These are phyloP conservation scores for Aureobasidium sp. DNA, from an alignment of 2,329 filamentous ascomycete genomes.

Conservation along the genomic window DNA sequence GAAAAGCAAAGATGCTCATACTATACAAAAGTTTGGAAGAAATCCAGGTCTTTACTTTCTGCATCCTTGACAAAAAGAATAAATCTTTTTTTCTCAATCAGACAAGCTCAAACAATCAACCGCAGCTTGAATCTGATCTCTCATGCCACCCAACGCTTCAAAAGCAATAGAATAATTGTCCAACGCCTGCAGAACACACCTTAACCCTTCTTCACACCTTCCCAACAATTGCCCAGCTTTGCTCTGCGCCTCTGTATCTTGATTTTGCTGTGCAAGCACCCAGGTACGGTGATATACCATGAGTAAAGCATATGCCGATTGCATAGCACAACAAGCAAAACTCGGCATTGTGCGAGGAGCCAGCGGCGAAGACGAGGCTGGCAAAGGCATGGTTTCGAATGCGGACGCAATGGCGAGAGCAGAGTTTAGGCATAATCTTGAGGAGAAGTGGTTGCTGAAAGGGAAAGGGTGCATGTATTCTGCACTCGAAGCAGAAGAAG, in stretches of 20 bases:
- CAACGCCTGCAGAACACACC: constrained; percentile 15
- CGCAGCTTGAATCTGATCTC: constrained; percentile 11
- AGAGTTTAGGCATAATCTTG: constrained; percentile 45
- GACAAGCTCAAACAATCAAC: constrained; percentile 5
- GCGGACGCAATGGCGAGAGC: constrained; percentile 43
- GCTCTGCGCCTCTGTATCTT: neutral
- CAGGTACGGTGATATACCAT: constrained; percentile 32
- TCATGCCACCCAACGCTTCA: constrained; percentile 21
- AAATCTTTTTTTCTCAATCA: neutral
- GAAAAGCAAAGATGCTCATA: neutral
- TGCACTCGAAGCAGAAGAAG: neutral
- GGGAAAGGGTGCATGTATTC: constrained; percentile 28
- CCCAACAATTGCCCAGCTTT: neutral
- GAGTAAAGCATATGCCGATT: constrained; percentile 41
- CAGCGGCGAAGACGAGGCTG: constrained; percentile 28
- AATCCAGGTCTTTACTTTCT: too few species aligned
- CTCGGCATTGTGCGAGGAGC: constrained; percentile 40
- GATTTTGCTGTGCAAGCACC: neutral
- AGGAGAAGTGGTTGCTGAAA: constrained; percentile 42
- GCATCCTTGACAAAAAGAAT: too few species aligned
- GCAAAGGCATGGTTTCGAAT: constrained; percentile 43
- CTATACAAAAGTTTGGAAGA: too few species aligned
- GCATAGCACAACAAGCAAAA: constrained; percentile 41
- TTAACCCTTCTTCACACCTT: constrained; percentile 17
- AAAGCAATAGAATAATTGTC: constrained; percentile 19